phyloP scores from a whole-genome alignment of 208 protist genomes.

The Leishmania mexicana region DNA sequence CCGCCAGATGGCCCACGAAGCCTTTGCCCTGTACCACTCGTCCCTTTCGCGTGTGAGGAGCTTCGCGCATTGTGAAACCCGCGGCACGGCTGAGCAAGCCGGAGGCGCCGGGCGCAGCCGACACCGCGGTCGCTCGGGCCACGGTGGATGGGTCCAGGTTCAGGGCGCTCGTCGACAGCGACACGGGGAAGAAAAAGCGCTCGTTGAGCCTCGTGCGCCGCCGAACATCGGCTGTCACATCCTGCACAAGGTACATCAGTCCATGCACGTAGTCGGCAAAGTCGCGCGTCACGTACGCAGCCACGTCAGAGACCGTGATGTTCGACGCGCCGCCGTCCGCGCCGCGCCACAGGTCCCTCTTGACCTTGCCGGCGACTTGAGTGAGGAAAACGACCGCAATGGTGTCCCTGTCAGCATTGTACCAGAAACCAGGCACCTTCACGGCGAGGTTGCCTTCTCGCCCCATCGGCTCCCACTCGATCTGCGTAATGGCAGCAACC shows the following conservation, averaged over 20 bases:
- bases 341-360: conserved; percentile 55
- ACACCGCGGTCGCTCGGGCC: background rate
- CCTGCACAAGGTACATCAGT: conserved; percentile 26
- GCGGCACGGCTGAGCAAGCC: background rate
- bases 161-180: background rate
- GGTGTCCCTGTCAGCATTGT: conserved; percentile 62
- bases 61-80: background rate
- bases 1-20: conserved; percentile 30
- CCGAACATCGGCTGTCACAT: conserved; percentile 10
- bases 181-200: background rate
- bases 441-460: conserved; percentile 66
- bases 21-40: conserved; percentile 67
- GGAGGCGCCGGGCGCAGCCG: background rate
- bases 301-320: conserved; percentile 52
- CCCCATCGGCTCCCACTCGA: conserved; percentile 76
- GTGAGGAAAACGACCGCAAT: conserved; percentile 64
- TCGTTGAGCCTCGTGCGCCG: background rate
- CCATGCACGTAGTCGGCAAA: conserved; percentile 68
- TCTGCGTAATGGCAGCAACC: conserved; percentile 68
- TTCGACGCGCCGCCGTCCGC: conserved; percentile 64
- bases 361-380: conserved; percentile 45
- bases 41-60: conserved; percentile 23
- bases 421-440: conserved; percentile 56
- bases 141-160: background rate
- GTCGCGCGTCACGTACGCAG: conserved; percentile 61